Base-by-base conservation (phyloP, 2,329 filamentous ascomycete genomes). In the Arthrocladium fulminans region DNA sequence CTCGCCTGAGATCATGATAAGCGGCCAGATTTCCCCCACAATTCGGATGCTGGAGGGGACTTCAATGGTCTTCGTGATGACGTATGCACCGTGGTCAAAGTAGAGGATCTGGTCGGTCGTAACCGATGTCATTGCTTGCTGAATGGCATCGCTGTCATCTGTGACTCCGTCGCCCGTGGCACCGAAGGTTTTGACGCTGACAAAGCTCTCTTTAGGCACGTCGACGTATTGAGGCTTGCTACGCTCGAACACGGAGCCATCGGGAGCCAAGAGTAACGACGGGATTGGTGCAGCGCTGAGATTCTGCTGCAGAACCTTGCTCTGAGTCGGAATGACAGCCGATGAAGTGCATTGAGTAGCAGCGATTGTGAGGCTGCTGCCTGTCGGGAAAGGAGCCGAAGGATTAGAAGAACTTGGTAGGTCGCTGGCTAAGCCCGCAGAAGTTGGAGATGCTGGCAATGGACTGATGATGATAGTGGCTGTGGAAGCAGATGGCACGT, bases 211-310 rank as follows among this genome's bases (percentile, higher is more conserved):
- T n/a, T 74, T 77, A 2, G 80, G 67, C 2, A 86, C 67, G 35
- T 71, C 70, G 62, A 85, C 79, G 63, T 97, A 98, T 65, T 95
- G 86, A 12, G 92, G 92, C 75, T 92, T 94, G 65, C 81, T 84
- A 57, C 85, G 84, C 55, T 88, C 84, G 63, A 89, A 88, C 59
- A 96, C 73, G 30, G 77, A 81, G 55, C 86, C 86, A 20, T 73
- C 65, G 32, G 66, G 65, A 54, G 80, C 73, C 32, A 89, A 73
- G 13, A 97, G 81, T 20, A 65, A 70, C 10, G 72, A 66, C 5
- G 88, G 85, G 69, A 87, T 90, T 48, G 68, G 62, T 32, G 80
- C 69, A 22, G 73, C 69, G 52, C 64, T 71, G 56, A 79, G 71
- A 5, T 73, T 58, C 30, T 69, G 77, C 67, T 92, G 86, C 4